Base-by-base conservation (phyloP, 345 rosid species). In the Punica granatum region DNA sequence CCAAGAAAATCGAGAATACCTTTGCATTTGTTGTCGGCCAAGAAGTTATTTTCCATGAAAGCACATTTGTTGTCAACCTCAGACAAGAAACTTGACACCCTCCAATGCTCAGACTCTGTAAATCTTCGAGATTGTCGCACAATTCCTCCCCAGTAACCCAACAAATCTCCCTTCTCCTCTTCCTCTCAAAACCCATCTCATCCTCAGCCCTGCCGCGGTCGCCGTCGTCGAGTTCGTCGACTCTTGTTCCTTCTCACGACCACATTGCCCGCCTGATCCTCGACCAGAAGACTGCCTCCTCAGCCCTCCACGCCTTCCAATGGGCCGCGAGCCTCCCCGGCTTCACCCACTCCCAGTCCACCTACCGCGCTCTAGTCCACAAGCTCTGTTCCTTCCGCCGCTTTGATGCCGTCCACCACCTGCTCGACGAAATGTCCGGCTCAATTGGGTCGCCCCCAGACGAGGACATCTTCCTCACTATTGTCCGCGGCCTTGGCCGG, bases 401-500 rank as follows among this genome's bases (percentile, higher is more conserved):
- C 12, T 90, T 93, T 37, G 84, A 81, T 26, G 70, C 73, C 35
- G 90, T 82, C 75, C 64, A 77, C 76, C 76, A 90, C 25, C 70
- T 93, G 96, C 97, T 93, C 81, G 96, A 93, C 41, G 90, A 90
- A 93, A 90, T 93, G 89, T 85, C 92, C 63, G 61, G 62, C 42
- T 71, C 87, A 35, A 79, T 86, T 12, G 87, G 92, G 39, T 76
- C 75, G 10, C 82, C 85, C 66, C 98, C 97, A 0, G 90, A 87
- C 46, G 98, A 86, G 31, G 69, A 71, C 54, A 80, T 86, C 44
- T 86, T 90, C 53, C 63, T 90, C 70, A 85, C 96, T 56, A 67
- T 93, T 49, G 66, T 88, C 9, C 82, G 88, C 34, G 96, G 92
- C 8, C 80, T 88, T 3, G 94, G 94, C 4, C 83, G 90, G 7